phyloP scores from a whole-genome alignment of 768 basidiomycete species.

The Fomitopsis serialis region DNA sequence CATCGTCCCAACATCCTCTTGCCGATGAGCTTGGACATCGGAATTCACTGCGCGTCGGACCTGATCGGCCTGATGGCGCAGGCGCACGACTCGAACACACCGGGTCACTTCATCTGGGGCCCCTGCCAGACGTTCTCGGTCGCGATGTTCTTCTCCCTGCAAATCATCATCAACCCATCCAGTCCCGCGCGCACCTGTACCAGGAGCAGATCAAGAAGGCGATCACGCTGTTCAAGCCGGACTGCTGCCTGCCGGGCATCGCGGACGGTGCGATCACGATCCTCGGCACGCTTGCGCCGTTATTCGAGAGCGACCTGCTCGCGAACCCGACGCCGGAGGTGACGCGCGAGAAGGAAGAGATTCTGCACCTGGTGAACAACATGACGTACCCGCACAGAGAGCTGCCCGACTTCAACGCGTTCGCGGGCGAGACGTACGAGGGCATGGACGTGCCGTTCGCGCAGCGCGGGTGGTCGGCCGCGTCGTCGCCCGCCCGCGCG shows the following conservation, averaged over 20 bases:
- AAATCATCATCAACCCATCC: slow-evolving; percentile 77
- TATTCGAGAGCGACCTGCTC: slow-evolving; percentile 65
- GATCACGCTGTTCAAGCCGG: slow-evolving; percentile 60
- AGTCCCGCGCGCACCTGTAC: slow-evolving; percentile 72
- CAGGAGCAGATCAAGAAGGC: slow-evolving; percentile 74
- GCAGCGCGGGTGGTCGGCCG: not conserved
- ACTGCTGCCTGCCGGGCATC: slow-evolving; percentile 50
- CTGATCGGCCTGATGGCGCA: slow-evolving; percentile 75
- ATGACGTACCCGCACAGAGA: slow-evolving; percentile 76
- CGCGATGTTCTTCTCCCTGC: slow-evolving; percentile 90
- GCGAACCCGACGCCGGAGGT: slow-evolving; percentile 43
- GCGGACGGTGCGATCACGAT: slow-evolving; percentile 75
- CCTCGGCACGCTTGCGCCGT: slow-evolving; percentile 61
- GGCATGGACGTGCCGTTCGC: not conserved
- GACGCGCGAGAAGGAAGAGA: slow-evolving; percentile 54
- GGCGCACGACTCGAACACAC: slow-evolving; percentile 60
- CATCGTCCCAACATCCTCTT: slow-evolving; percentile 66
- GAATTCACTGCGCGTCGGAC: slow-evolving; percentile 71
- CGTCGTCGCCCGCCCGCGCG: not conserved
- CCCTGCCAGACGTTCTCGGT: slow-evolving; percentile 83
- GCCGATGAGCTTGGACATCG: slow-evolving; percentile 55
- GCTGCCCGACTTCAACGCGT: not conserved
- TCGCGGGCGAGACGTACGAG: not conserved
- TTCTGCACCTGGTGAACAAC: slow-evolving; percentile 64
- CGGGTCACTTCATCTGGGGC: slow-evolving; percentile 81